Conservation (phyloP, 179 eudicot species). For the Beta corolliflora region DNA sequence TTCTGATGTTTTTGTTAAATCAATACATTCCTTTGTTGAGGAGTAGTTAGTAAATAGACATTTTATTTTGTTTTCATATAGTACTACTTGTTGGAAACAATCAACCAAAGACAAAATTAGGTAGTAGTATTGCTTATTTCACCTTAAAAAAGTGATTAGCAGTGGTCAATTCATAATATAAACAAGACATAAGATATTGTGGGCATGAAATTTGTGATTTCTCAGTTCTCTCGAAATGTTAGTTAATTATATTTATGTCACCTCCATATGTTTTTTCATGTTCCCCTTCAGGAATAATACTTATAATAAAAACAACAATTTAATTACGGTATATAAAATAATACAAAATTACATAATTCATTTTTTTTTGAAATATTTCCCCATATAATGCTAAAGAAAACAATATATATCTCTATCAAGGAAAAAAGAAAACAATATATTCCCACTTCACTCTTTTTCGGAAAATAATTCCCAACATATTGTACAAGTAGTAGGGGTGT, state of each 20-base stretch:
- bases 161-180: constrained; percentile 21
- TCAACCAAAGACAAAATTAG: background rate
- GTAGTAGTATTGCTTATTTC: background rate
- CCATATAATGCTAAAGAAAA: too few relatives aligned
- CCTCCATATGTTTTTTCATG: constrained; percentile 7
- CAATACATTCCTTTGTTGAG: constrained; percentile 3
- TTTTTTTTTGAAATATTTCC: too few relatives aligned
- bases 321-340: too few relatives aligned
- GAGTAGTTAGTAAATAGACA: constrained; percentile 2
- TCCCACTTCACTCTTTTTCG: too few relatives aligned
- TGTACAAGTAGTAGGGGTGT: too few relatives aligned
- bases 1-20: background rate
- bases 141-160: background rate
- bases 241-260: background rate
- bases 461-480: too few relatives aligned
- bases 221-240: background rate
- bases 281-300: too few relatives aligned
- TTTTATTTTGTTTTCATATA: background rate
- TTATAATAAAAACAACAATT: too few relatives aligned
- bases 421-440: too few relatives aligned
- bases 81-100: constrained; percentile 16
- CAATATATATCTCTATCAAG: too few relatives aligned
- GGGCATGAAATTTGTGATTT: constrained; percentile 18
- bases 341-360: too few relatives aligned
- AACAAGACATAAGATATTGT: constrained; percentile 13